These are phyloP conservation scores for Torulaspora quercuum DNA, from an alignment of 805 yeast species.

Conservation along the genomic window DNA sequence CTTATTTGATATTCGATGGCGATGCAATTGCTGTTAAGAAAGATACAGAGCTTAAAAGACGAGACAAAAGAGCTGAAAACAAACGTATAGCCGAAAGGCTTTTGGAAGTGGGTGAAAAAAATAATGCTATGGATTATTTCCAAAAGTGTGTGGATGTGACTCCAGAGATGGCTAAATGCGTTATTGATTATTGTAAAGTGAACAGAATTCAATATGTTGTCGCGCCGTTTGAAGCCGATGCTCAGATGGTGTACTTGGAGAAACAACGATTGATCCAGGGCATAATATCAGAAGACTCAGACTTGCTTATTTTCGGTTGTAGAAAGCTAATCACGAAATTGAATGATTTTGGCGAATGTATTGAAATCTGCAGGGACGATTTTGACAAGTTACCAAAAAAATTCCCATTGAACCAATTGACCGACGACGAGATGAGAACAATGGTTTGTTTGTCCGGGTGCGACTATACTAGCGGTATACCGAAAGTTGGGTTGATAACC, in stretches of 20 bases:
- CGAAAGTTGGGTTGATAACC: constrained; percentile 73
- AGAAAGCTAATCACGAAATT: constrained; percentile 71
- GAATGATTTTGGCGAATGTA: constrained; percentile 64
- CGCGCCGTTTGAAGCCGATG: constrained; percentile 98
- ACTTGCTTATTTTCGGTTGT: constrained; percentile 85
- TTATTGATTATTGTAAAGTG: constrained; percentile 66
- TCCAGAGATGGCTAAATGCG: constrained; percentile 83
- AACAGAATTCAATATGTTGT: constrained; percentile 68
- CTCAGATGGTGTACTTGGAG: constrained; percentile 91
- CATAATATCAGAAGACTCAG: constrained; percentile 91
- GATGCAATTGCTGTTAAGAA: constrained; percentile 76
- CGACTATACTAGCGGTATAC: constrained; percentile 87
- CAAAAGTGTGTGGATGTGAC: constrained; percentile 83
- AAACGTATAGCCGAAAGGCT: constrained; percentile 51
- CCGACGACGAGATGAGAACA: constrained; percentile 58
- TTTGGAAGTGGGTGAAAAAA: constrained; percentile 51
- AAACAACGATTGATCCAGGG: constrained; percentile 72
- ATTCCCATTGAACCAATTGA: constrained; percentile 49
- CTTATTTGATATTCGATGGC: constrained; percentile 92
- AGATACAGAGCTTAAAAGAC: constrained; percentile 66
- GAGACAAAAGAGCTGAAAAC: constrained; percentile 54
- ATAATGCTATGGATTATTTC: constrained; percentile 62
- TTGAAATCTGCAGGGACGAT: constrained; percentile 59
- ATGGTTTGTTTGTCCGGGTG: constrained; percentile 94
- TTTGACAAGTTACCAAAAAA: constrained; percentile 48